Percentiles rank a stretch among this genome's conserved stretches.
Evolutionary conservation across 192 early-diverging fungal species (phyloP).

Genomic region (Helicostylum pulchrum): DNA sequence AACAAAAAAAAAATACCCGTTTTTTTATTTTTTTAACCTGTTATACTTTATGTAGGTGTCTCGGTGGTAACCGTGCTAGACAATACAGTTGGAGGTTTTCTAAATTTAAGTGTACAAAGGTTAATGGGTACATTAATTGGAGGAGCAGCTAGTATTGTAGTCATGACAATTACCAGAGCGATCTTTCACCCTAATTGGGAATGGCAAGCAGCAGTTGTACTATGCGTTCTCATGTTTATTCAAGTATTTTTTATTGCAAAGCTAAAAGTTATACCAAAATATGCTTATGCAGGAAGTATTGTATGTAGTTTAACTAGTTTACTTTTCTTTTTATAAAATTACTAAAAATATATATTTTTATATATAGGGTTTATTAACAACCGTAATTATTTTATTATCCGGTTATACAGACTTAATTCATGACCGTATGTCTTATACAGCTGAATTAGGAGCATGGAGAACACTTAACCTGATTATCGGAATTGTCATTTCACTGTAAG

Average conservation of each 20-base stretch:
- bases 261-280: slow-evolving; percentile 12
- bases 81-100: slow-evolving; percentile 14
- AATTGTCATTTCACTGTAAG: slow-evolving; percentile 20
- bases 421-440: slow-evolving; percentile 1
- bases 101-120: slow-evolving; percentile 12
- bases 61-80: slow-evolving; percentile 16
- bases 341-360: background rate
- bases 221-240: slow-evolving; percentile 7
- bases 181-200: slow-evolving; percentile 20
- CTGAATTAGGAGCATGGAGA: slow-evolving; percentile 15
- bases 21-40: background rate
- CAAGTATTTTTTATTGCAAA: slow-evolving; percentile 25
- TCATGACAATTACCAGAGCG: slow-evolving; percentile 2
- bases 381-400: slow-evolving; percentile 11
- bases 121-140: slow-evolving; percentile 14
- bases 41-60: slow-evolving; percentile 7
- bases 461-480: slow-evolving; percentile 14
- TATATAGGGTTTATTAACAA: slow-evolving; percentile 13
- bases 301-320: slow-evolving; percentile 3
- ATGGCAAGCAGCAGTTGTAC: slow-evolving; percentile 13
- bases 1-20: background rate
- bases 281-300: slow-evolving; percentile 20
- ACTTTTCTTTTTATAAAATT: background rate
- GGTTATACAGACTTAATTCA: slow-evolving; percentile 13
- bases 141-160: background rate